Evolutionary conservation across 495 filamentous ascomycete species (phyloP).

Genomic region (Melanomma pulvis-pyrius): DNA sequence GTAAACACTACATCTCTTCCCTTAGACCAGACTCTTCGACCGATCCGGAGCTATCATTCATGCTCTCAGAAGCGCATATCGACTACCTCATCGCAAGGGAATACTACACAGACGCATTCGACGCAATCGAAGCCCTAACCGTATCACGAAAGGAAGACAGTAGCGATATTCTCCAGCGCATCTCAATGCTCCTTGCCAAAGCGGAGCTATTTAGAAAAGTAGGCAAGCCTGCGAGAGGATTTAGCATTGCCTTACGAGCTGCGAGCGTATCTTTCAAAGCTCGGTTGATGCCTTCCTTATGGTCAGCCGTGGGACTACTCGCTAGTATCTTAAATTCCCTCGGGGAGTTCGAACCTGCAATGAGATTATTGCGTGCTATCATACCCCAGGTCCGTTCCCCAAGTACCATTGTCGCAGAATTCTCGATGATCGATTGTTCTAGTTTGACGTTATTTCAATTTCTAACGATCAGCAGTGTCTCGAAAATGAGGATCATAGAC

Average conservation of each 20-base stretch:
- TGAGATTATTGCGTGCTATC: slow-evolving; percentile 67
- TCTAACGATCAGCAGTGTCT: slow-evolving; percentile 51
- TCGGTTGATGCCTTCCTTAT: slow-evolving; percentile 71
- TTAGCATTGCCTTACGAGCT: slow-evolving; percentile 79
- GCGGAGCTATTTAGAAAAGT: slow-evolving; percentile 69
- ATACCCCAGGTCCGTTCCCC: slow-evolving; percentile 71
- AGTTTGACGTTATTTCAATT: not conserved
- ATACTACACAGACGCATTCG: slow-evolving; percentile 65
- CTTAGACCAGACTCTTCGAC: slow-evolving; percentile 22
- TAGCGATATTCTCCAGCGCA: slow-evolving; percentile 73
- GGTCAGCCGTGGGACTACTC: slow-evolving; percentile 73
- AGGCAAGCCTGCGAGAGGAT: slow-evolving; percentile 77
- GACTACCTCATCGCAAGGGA: slow-evolving; percentile 68
- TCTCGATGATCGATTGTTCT: not conserved
- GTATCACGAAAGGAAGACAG: slow-evolving; percentile 66
- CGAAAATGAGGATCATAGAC: slow-evolving; percentile 68
- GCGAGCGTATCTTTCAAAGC: slow-evolving; percentile 75
- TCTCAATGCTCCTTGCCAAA: slow-evolving; percentile 77
- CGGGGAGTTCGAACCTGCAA: slow-evolving; percentile 73
- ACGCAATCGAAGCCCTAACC: slow-evolving; percentile 68
- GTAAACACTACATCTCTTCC: slow-evolving; percentile 8
- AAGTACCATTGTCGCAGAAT: not conserved
- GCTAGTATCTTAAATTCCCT: slow-evolving; percentile 69
- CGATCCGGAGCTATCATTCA: slow-evolving; percentile 71
- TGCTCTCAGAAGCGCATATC: slow-evolving; percentile 70